Evolutionary conservation across 306 rosid genomes (phyloP).

Genomic region (Quercus parvula): DNA sequence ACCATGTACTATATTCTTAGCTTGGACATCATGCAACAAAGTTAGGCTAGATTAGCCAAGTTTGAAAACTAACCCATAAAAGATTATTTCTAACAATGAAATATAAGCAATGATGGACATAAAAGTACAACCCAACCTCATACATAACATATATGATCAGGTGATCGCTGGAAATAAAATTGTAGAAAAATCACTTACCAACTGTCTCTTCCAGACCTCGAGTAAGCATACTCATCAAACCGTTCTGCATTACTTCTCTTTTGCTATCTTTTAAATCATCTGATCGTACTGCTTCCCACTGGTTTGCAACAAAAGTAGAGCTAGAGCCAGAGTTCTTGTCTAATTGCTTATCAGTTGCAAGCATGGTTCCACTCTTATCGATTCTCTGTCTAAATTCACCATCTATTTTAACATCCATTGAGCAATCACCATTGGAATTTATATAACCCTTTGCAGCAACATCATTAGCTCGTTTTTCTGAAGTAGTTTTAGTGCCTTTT

Average conservation of each 20-base stretch:
- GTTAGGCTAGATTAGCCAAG: neutral
- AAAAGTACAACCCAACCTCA: neutral
- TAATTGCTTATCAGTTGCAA: constrained; percentile 35
- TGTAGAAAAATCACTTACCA: constrained; percentile 50
- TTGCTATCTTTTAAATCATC: constrained; percentile 25
- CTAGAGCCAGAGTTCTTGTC: constrained; percentile 24
- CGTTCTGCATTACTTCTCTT: constrained; percentile 33
- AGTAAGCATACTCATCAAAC: constrained; percentile 36
- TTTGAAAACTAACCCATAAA: neutral
- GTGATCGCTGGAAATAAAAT: constrained; percentile 1
- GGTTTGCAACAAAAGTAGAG: constrained; percentile 15
- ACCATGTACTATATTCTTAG: neutral
- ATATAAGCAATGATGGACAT: neutral
- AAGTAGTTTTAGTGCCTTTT: constrained; percentile 31
- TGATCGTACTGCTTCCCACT: constrained; percentile 22
- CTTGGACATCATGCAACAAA: neutral
- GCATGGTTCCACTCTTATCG: constrained; percentile 35
- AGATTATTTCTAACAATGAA: constrained; percentile 1
- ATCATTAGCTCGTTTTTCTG: constrained; percentile 22
- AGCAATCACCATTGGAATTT: constrained; percentile 25
- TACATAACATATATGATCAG: neutral
- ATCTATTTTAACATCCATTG: constrained; percentile 19
- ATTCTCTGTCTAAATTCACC: constrained; percentile 39
- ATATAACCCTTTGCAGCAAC: neutral
- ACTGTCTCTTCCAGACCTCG: constrained; percentile 54